Evolutionary conservation across 2,329 filamentous ascomycete species (phyloP), one percentile per base, ranked within the genome.

Genomic region (Paraphoma sp.): DNA sequence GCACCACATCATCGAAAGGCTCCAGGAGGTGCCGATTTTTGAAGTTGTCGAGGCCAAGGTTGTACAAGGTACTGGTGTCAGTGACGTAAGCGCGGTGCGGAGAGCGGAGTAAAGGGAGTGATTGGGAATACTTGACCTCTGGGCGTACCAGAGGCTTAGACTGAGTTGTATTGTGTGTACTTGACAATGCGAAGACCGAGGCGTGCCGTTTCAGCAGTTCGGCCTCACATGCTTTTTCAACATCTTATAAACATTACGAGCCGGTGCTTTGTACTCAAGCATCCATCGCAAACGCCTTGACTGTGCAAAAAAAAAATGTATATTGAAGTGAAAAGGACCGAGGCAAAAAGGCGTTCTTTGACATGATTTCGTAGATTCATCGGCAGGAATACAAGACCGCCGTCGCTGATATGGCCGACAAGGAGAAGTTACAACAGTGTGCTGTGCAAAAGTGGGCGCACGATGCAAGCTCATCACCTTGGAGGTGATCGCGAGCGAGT

Each of bases 21-120:
- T 88, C 53, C 80, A 80, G 1, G 83, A 86, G 60, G 76, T 89
- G 4, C 86, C 86, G 0, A 70, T 87, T 1, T 87, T 84, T 63
- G 81, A 82, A 53, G 70, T 88, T 40, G 73, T 88, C 3, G 76
- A 80, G 31, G 85, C 81, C 0, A 86, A 84, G 72, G 75, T 87
- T 1, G 82, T 84, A 0, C 80, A 85, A 62, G 85, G 84, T 0
- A 73, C 68, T 12, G 85, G 85, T 0, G 84, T 85, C 1, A 78
- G 80, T 6, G 82, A 84, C 63, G 75, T 84, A 4, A 75, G 71
- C 23, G 62, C 63, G 16, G 76, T 74, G 7, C 57, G 57, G 48
- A 69, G 70, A 36, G 28, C 50, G 12, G 56, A 63, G 23, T 62
- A 51, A 23, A 23, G 23, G 23, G 23, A 23, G 23, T 23, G 5